These are phyloP conservation scores for Rusavskia elegans DNA, from an alignment of 495 filamentous ascomycete species.

Conservation along the genomic window DNA sequence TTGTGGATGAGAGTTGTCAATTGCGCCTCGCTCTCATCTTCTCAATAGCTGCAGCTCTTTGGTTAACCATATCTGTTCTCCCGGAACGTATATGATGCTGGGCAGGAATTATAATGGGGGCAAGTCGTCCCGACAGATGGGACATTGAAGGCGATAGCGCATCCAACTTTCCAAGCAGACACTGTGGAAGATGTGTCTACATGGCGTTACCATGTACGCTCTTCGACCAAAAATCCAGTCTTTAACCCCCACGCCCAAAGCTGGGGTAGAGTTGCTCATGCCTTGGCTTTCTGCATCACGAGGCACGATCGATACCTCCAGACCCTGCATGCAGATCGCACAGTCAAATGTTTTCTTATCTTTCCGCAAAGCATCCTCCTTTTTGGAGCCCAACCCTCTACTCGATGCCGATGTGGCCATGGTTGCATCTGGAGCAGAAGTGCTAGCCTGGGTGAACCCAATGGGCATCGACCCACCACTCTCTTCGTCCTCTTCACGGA, in stretches of 20 bases:
- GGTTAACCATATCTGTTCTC: too few species aligned
- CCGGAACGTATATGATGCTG: neutral
- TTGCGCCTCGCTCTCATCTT: neutral
- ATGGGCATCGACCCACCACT: slow-evolving; percentile 51
- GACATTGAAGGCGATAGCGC: slow-evolving; percentile 80
- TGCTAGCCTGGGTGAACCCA: slow-evolving; percentile 32
- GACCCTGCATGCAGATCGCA: slow-evolving; percentile 81
- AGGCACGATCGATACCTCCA: slow-evolving; percentile 71
- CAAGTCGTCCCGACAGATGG: slow-evolving; percentile 82
- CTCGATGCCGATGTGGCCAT: slow-evolving; percentile 11
- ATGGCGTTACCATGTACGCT: slow-evolving; percentile 93
- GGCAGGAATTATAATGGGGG: slow-evolving; percentile 48
- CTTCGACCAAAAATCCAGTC: slow-evolving; percentile 56
- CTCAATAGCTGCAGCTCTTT: neutral
- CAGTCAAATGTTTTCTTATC: slow-evolving; percentile 66
- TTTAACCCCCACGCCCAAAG: neutral
- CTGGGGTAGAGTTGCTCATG: slow-evolving; percentile 36
- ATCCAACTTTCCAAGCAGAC: slow-evolving; percentile 93
- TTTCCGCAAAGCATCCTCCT: slow-evolving; percentile 17
- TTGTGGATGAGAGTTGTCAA: too few species aligned
- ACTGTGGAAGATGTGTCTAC: slow-evolving; percentile 90
- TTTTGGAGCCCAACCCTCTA: slow-evolving; percentile 24
- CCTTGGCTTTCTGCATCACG: slow-evolving; percentile 22
- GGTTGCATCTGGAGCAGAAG: slow-evolving; percentile 9
- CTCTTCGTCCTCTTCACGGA: slow-evolving; percentile 75